These are phyloP conservation scores for Pelagomonas calceolata DNA, from an alignment of 108 stramenopile species.

Conservation along the genomic window DNA sequence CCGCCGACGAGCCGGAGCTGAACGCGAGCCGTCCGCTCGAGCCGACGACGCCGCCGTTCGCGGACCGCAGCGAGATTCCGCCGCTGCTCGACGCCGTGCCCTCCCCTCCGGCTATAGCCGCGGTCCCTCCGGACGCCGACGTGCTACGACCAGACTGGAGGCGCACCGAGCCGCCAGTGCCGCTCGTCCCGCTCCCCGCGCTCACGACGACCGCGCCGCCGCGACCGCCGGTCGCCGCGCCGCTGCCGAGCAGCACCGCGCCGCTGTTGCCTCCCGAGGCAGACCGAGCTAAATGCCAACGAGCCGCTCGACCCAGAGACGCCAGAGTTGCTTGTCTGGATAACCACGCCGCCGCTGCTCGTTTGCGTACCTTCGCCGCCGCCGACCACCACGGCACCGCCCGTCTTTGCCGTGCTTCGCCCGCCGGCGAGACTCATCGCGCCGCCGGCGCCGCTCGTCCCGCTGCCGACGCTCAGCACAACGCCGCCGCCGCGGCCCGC, in stretches of 20 bases:
- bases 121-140: background rate
- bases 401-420: background rate
- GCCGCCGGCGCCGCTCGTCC: background rate
- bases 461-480: background rate
- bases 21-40: background rate
- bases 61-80: background rate
- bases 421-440: background rate
- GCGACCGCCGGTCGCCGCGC: background rate
- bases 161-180: background rate
- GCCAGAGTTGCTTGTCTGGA: background rate
- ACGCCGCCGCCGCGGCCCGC: background rate
- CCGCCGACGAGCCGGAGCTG: background rate
- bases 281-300: background rate
- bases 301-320: background rate
- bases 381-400: background rate
- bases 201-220: background rate
- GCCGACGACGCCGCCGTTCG: background rate
- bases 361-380: background rate
- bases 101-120: background rate
- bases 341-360: background rate
- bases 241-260: background rate
- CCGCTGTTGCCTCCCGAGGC: background rate
- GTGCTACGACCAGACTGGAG: background rate
- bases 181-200: background rate
- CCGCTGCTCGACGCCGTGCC: background rate